Base-by-base conservation (phyloP, 2,329 filamentous ascomycete species). In the Huntiella savannae region DNA sequence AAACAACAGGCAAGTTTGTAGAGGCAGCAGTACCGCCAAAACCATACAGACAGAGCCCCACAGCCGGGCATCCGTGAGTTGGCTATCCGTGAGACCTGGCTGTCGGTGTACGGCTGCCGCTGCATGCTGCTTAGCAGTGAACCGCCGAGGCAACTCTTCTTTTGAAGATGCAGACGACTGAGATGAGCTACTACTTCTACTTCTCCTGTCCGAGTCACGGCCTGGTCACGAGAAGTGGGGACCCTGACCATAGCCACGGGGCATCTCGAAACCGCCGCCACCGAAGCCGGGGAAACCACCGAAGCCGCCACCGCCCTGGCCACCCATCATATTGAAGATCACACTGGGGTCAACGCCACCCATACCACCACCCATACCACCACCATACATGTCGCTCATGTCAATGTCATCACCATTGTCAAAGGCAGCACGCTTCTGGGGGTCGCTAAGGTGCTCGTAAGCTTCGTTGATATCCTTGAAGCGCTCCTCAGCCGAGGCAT, bases 381-480 rank as follows among this genome's bases (percentile, higher is more conserved):
- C 75, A 46, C 76, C 71, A 55, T 88, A 91, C 75, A 88, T 87
- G 57, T 95, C 87, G 44, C 77, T 72, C 3, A 84, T 82, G 58
- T 95, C 88, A 49, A 91, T 71, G 28, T 98, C 88, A 49, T 91
- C 84, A 34, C 91, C 91, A 54, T 80, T 91, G 59, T 98, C 88
- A 59, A 93, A 98, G 45, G 82, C 71, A 53, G 82, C 81, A 54
- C 84, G 79, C 68, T 94, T 96, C 79, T 94, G 79, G 66, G 86
- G 70, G 63, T 98, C 91, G 58, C 83, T 94, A 63, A 98, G 67
- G 43, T 81, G 92, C 65, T 98, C 91, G 60, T 98, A 94, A 36
- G 88, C 88, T 68, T 98, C 91, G 56, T 86, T 83, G 60, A 95
- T 82, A 60, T 98, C 91, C 73, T 98, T 96, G 73, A 98, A 98